Evolutionary conservation across 2,329 filamentous ascomycete species (phyloP), one percentile per base, ranked within the genome.

Genomic region (Diaporthe capsici): DNA sequence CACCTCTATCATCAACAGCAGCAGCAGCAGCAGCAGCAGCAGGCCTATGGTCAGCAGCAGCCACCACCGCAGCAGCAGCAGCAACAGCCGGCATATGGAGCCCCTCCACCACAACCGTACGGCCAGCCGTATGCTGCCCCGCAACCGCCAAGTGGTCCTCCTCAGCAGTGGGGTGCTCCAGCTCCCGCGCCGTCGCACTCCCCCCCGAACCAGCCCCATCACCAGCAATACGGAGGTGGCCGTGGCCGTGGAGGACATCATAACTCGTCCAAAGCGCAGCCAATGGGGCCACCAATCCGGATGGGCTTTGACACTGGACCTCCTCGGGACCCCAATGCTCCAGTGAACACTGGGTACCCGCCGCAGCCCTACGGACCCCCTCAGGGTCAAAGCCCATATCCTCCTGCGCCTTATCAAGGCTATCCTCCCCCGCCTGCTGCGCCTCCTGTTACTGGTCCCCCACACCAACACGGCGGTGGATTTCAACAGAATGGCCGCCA

Each of bases 221-320:
- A 82, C 39, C 83, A 80, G 76, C 83, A 82, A 75, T 82, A 82
- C 79, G 83, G 83, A 61, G 87, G 88, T 77, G 88, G 88, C 71
- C 84, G 87, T 75, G 82, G 82, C 44, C 84, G 85, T 71, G 83
- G 84, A 61, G 82, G 81, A 42, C 84, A 86, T 70, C 85, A 87
- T 77, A 80, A 80, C 72, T 87, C 78, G 6, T 74, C 80, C 17
- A 83, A 83, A 71, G 77, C 81, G 1, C 82, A 82, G 81, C 84
- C 87, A 79, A 89, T 88, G 90, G 90, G 87, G 0, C 88, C 88
- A 47, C 88, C 88, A 2, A 88, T 91, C 77, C 86, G 86, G 73
- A 89, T 90, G 84, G 88, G 88, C 4, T 89, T 89, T 82, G 88
- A 90, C 67, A 83, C 83, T 71, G 77, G 77, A 25, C 79, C 79